Evolutionary conservation across 306 rosid genomes (phyloP).

Genomic region (Malus asiatica): DNA sequence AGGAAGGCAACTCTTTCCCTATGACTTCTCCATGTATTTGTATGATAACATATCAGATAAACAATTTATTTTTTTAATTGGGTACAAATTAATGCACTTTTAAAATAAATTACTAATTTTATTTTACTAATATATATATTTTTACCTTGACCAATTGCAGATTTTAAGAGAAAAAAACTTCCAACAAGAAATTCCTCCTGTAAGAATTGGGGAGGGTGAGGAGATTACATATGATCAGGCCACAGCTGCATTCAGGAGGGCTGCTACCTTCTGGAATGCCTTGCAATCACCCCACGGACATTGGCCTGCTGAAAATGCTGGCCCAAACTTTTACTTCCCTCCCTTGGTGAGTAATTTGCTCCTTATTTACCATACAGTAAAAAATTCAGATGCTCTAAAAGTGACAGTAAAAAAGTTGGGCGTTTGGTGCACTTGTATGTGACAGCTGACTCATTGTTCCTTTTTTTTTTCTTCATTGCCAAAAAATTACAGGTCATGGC

Average conservation of each 20-base stretch:
- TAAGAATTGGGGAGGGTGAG: conserved; percentile 46
- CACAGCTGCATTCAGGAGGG: conserved; percentile 33
- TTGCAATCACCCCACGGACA: conserved; percentile 70
- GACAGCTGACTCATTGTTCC: background rate
- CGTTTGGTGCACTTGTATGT: background rate
- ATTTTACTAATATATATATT: background rate
- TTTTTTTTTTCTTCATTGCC: background rate
- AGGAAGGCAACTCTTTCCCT: background rate
- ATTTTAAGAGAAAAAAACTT: conserved; percentile 48
- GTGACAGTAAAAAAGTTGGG: background rate
- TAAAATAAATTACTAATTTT: background rate
- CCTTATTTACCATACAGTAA: background rate
- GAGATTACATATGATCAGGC: conserved; percentile 36
- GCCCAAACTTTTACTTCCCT: conserved; percentile 64
- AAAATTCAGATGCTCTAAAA: background rate
- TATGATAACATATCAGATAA: background rate
- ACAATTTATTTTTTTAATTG: background rate
- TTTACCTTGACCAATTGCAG: conserved; percentile 19
- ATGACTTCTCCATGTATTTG: background rate
- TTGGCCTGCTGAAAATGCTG: conserved; percentile 84
- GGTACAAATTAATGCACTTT: background rate
- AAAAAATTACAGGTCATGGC: conserved; percentile 45
- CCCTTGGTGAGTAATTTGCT: conserved; percentile 43
- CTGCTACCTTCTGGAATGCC: conserved; percentile 32
- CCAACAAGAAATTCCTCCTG: conserved; percentile 40